Conservation (phyloP, 345 rosid genomes). For the Eucalyptus lansdowneana region DNA sequence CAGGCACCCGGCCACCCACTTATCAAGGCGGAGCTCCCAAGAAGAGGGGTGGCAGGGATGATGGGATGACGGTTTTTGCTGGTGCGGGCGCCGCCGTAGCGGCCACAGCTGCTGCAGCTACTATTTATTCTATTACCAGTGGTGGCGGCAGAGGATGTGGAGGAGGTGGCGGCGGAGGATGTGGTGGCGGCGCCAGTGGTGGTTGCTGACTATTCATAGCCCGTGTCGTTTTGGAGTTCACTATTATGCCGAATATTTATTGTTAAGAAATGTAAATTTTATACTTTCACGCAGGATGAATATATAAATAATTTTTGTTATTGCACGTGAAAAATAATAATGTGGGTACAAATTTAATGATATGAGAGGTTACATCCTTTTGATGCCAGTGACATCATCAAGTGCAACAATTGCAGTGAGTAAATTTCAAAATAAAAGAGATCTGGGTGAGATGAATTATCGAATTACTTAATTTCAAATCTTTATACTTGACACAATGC, state of each 20-base stretch:
- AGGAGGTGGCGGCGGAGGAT: fast-evolving
- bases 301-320: background rate
- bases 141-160: background rate
- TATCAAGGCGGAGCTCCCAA: background rate
- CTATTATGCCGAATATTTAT: too few relatives aligned
- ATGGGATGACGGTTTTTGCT: background rate
- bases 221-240: background rate
- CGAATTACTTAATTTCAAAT: too few relatives aligned
- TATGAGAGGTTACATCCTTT: background rate
- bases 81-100: background rate
- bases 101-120: background rate
- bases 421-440: too few relatives aligned
- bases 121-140: background rate
- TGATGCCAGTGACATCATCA: fast-evolving
- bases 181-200: background rate
- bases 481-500: too few relatives aligned
- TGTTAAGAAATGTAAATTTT: too few relatives aligned
- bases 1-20: background rate
- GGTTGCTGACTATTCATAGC: background rate
- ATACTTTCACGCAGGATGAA: background rate
- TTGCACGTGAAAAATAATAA: background rate
- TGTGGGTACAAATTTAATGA: too few relatives aligned
- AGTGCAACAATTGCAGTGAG: too few relatives aligned
- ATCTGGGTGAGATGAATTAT: too few relatives aligned
- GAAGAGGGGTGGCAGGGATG: background rate